Evolutionary conservation across 169 alveolate genomes (phyloP), one percentile per base, ranked within the genome.

Genomic region (Cytauxzoon felis): DNA sequence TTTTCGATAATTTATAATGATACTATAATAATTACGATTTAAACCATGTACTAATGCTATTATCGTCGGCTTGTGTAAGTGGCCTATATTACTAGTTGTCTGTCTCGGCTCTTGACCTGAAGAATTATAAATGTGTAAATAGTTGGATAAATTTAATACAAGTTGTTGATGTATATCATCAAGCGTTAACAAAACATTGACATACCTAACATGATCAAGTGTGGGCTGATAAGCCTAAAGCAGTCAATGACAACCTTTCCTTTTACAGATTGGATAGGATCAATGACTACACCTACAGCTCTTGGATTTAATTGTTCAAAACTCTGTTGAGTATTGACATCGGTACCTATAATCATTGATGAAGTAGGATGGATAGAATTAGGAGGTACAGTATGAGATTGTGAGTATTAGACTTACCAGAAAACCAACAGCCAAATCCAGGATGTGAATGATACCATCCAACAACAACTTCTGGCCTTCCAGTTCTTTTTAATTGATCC

Each of bases 371-470:
- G 9, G n/a, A 11, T 56, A 21, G 18, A 1, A 1, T 0, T 0
- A 18, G n/a, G 9, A 32, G 7, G 1, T 13, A 21, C 0, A 3
- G 40, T 29, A 2, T 3, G 16, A 1, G 16, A 1, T 5, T 21
- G 24, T 57, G 60, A 56, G 9, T n/a, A 27, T 18, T 3, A 36
- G n/a, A 27, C 16, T 33, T 72, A 56, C 94, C 94, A 16, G 99
- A 95, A 54, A 97, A 88, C 99, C 99, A 97, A 70, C 98, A 95
- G 7, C 99, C 99, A 73, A 95, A 97, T 27, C 99, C 99, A 0
- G 99, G 99, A 84, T 97, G 99, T 24, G 98, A 95, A 82, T 97
- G 99, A 80, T 97, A 97, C 99, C 99, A 97, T 11, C 99, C 99
- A 50, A 95, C 99, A 45, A 93, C 95, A 81, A 92, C 93, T 82